Evolutionary conservation across 306 rosid species (phyloP).

Genomic region (Glycyrrhiza uralensis): DNA sequence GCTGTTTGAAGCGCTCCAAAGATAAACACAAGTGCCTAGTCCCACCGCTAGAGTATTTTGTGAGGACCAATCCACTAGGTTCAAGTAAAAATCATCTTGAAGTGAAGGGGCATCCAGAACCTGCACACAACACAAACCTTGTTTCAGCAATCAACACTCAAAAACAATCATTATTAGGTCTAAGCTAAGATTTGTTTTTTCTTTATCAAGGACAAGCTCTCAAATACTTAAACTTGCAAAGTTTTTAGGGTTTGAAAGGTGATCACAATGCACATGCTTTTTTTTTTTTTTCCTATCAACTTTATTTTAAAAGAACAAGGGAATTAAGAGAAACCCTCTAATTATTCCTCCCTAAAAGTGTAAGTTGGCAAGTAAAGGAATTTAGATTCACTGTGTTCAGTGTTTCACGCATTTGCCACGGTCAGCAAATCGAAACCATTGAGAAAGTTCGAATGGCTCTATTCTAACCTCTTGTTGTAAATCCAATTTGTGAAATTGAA

Average conservation of each 20-base stretch:
- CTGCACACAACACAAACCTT: constrained; percentile 49
- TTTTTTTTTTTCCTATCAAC: background rate
- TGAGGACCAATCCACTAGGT: constrained; percentile 99
- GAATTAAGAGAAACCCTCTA: background rate
- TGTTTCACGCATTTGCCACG: no score
- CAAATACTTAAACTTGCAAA: background rate
- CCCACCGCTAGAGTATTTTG: constrained; percentile 96
- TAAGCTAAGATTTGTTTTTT: background rate
- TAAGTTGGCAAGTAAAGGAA: no score
- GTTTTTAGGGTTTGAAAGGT: background rate
- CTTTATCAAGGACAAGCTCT: background rate
- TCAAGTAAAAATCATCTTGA: constrained; percentile 97
- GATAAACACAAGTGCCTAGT: constrained; percentile 87
- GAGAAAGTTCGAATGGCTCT: no score
- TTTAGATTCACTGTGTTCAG: no score
- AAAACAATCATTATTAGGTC: background rate
- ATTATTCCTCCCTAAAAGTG: background rate
- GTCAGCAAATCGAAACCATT: no score
- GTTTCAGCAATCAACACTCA: constrained; percentile 17
- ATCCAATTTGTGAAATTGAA: no score
- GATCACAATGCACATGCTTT: background rate
- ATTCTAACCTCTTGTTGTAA: no score
- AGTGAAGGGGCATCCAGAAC: constrained; percentile 99
- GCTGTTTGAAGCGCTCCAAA: constrained; percentile 97
- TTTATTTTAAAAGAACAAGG: background rate